Conservation (phyloP, 768 basidiomycete species). For the Nidularia pulvinata region DNA sequence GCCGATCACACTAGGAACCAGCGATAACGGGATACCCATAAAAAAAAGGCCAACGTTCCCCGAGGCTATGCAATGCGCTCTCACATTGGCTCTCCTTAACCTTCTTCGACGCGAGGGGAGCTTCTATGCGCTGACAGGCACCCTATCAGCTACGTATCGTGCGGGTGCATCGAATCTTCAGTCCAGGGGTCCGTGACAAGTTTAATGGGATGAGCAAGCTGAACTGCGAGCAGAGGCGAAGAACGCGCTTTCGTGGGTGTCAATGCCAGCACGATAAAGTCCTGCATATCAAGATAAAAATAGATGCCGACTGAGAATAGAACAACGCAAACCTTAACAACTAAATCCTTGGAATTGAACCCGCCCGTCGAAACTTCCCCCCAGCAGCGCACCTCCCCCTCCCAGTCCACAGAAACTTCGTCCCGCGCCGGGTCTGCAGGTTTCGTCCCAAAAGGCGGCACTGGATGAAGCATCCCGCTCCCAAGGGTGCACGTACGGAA, state of each 20-base stretch:
- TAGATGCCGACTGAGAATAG: too few species aligned
- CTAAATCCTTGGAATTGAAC: conserved; percentile 41
- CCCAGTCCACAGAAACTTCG: conserved; percentile 49
- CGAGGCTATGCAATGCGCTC: too few species aligned
- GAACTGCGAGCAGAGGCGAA: conserved; percentile 38
- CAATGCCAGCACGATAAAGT: conserved; percentile 52
- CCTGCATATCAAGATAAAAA: conserved; percentile 26
- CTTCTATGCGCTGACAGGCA: not conserved
- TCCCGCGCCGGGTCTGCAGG: conserved; percentile 8
- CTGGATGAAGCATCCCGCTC: conserved; percentile 39
- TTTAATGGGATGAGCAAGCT: conserved; percentile 48
- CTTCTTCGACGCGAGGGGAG: too few species aligned
- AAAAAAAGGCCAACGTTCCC: too few species aligned
- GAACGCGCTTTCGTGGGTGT: conserved; percentile 39
- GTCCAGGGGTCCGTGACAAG: conserved; percentile 56
- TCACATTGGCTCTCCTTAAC: too few species aligned
- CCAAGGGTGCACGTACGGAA: conserved; percentile 37
- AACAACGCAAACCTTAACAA: conserved; percentile 40
- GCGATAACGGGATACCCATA: too few species aligned
- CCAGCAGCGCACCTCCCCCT: conserved; percentile 45
- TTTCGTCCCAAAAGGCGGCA: conserved; percentile 18
- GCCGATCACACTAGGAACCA: too few species aligned
- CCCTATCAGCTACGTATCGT: conserved; percentile 21
- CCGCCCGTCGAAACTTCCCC: conserved; percentile 36
- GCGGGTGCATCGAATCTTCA: conserved; percentile 32